Percentiles rank a stretch among this genome's conserved stretches.
Conservation (phyloP, 2,329 filamentous ascomycete species). For the Penicillium sclerotiorum region DNA sequence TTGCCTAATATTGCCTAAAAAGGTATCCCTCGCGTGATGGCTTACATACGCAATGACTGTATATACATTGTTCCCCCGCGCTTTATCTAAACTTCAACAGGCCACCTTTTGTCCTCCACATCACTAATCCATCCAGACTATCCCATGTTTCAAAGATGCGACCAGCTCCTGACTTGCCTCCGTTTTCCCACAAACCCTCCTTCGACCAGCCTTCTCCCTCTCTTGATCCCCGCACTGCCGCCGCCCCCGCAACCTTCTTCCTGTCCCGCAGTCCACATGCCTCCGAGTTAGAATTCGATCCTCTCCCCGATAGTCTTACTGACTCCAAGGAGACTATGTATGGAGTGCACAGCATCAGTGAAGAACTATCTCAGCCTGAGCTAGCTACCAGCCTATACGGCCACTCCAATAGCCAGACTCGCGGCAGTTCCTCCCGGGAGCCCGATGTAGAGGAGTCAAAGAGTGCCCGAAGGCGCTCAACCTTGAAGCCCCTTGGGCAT, state of each 20-base stretch:
- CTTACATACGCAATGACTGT: slow-evolving; percentile 25
- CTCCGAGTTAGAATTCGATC: slow-evolving; percentile 46
- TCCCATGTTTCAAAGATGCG: slow-evolving; percentile 37
- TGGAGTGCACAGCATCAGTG: slow-evolving; percentile 61
- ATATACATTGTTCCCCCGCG: slow-evolving; percentile 5
- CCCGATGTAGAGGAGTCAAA: slow-evolving; percentile 23
- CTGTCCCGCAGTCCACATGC: slow-evolving; percentile 53
- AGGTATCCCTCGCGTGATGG: slow-evolving; percentile 17
- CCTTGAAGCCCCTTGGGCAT: slow-evolving; percentile 30
- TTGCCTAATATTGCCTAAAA: no score
- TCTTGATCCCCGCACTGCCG: slow-evolving; percentile 41
- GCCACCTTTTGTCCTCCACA: not conserved
- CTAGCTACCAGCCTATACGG: slow-evolving; percentile 10
- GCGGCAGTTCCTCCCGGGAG: slow-evolving; percentile 8
- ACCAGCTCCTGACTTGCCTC: slow-evolving; percentile 37
- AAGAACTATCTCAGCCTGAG: slow-evolving; percentile 50
- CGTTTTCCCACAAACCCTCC: slow-evolving; percentile 40
- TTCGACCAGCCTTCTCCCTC: slow-evolving; percentile 33
- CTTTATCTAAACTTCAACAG: not conserved
- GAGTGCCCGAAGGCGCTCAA: slow-evolving; percentile 34
- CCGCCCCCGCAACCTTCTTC: slow-evolving; percentile 61
- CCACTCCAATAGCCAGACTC: slow-evolving; percentile 16
- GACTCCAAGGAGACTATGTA: slow-evolving; percentile 51
- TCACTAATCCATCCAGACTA: not conserved
- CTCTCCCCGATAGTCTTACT: slow-evolving; percentile 32